A percentile compares a stretch with the other conserved stretches of the same genome.
phyloP scores from a whole-genome alignment of 1,284 basidiomycete genomes.

The Pascua guehoae region DNA sequence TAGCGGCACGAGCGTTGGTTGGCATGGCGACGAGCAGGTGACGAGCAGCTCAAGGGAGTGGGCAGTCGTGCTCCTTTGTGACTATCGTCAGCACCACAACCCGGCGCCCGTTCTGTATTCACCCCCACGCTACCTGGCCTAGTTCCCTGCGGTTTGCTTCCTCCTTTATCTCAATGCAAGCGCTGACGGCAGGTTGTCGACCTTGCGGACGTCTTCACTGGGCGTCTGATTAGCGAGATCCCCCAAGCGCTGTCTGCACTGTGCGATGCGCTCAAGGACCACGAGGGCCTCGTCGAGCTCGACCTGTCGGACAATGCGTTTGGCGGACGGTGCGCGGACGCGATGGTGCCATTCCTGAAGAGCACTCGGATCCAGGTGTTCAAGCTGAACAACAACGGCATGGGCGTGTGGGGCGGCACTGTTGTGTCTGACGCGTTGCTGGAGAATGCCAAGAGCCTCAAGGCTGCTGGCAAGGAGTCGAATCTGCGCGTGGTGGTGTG shows the following conservation, averaged over 20 bases:
- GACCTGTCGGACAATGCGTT: slow-evolving; percentile 96
- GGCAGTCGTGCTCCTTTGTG: too few relatives aligned
- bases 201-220: slow-evolving; percentile 97
- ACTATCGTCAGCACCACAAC: too few relatives aligned
- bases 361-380: slow-evolving; percentile 78
- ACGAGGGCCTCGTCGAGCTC: slow-evolving; percentile 77
- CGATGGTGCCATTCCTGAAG: slow-evolving; percentile 84
- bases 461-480: slow-evolving; percentile 62
- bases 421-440: slow-evolving; percentile 81
- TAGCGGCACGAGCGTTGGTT: too few relatives aligned
- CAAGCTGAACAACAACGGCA: slow-evolving; percentile 93
- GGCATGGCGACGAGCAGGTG: too few relatives aligned
- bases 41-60: too few relatives aligned
- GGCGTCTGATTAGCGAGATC: slow-evolving; percentile 92
- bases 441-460: slow-evolving; percentile 68
- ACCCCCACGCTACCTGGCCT: too few relatives aligned
- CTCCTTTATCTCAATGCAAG: neutral
- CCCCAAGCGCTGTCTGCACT: slow-evolving; percentile 83
- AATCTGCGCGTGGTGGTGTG: slow-evolving; percentile 81
- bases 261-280: slow-evolving; percentile 78
- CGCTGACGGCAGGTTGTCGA: slow-evolving; percentile 68
- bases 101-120: too few relatives aligned
- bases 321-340: slow-evolving; percentile 90
- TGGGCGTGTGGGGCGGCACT: slow-evolving; percentile 85
- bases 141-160: too few relatives aligned